Conservation (phyloP, 331 rosid species). For the Quercus phellos region DNA sequence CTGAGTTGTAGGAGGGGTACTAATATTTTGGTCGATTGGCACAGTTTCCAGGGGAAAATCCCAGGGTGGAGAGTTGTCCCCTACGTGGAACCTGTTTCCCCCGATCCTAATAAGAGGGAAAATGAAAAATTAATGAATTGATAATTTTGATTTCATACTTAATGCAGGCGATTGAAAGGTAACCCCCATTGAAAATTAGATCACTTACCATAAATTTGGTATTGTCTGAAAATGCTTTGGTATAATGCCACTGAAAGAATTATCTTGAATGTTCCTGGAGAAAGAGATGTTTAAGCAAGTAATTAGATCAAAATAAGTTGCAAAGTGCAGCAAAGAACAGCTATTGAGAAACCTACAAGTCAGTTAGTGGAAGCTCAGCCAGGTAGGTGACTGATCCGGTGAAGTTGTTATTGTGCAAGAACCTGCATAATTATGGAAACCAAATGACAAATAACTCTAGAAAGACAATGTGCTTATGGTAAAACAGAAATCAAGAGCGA, state of each 20-base stretch:
- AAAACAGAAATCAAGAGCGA: background rate
- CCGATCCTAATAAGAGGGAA: slow-evolving; percentile 52
- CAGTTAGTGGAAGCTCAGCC: slow-evolving; percentile 63
- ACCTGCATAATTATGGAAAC: slow-evolving; percentile 32
- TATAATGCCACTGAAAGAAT: slow-evolving; percentile 75
- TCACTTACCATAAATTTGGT: slow-evolving; percentile 68
- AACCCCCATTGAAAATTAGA: background rate
- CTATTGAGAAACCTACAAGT: slow-evolving; percentile 41
- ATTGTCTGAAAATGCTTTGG: slow-evolving; percentile 64
- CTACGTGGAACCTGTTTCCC: slow-evolving; percentile 52
- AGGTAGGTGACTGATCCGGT: slow-evolving; percentile 81
- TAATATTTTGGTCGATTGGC: slow-evolving; percentile 40
- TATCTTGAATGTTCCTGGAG: slow-evolving; percentile 69
- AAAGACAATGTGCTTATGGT: background rate
- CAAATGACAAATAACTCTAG: background rate
- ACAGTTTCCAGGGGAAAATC: slow-evolving; percentile 53
- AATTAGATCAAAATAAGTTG: background rate
- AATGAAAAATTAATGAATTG: slow-evolving; percentile 7
- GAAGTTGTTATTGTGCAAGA: slow-evolving; percentile 62
- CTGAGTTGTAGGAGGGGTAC: slow-evolving; percentile 54
- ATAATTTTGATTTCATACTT: background rate
- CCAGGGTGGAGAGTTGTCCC: slow-evolving; percentile 57
- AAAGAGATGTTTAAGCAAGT: background rate
- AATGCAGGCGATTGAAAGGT: slow-evolving; percentile 8
- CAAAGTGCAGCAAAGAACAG: background rate